Percentiles rank a stretch among this genome's conserved stretches.
These are phyloP conservation scores for Beta macrorhiza DNA, from an alignment of 179 eudicot genomes.

Conservation along the genomic window DNA sequence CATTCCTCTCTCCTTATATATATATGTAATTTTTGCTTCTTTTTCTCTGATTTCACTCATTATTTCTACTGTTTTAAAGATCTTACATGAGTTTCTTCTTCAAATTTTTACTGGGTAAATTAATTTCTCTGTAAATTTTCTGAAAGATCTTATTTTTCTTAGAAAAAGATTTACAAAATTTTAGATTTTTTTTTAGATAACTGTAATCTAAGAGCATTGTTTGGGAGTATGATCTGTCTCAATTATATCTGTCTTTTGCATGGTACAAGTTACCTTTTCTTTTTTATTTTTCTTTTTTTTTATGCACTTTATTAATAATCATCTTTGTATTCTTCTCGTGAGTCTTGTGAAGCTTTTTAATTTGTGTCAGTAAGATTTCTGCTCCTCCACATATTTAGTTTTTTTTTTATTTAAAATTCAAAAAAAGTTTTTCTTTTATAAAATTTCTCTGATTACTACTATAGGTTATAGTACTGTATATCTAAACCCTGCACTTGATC, in stretches of 20 bases:
- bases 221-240: slow-evolving; percentile 7
- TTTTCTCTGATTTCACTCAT: not conserved
- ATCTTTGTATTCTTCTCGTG: slow-evolving; percentile 30
- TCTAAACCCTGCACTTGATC: not conserved
- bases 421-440: not conserved
- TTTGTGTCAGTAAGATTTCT: slow-evolving; percentile 20
- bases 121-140: not conserved
- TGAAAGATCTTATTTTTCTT: not conserved
- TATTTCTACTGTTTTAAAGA: not conserved
- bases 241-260: slow-evolving; percentile 26
- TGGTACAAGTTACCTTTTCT: slow-evolving; percentile 27
- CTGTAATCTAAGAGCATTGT: slow-evolving; percentile 15
- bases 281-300: not conserved
- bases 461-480: not conserved
- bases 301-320: slow-evolving; percentile 13
- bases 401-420: slow-evolving; percentile 16
- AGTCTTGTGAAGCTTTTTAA: slow-evolving; percentile 31
- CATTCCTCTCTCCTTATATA: not conserved
- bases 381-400: slow-evolving; percentile 8
- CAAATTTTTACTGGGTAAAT: not conserved
- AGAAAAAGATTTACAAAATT: too few relatives aligned
- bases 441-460: not conserved
- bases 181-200: not conserved
- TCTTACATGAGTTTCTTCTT: slow-evolving; percentile 19
- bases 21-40: not conserved